phyloP scores from a whole-genome alignment of 2,329 filamentous ascomycete genomes.

The Aspergillus hiratsukae region DNA sequence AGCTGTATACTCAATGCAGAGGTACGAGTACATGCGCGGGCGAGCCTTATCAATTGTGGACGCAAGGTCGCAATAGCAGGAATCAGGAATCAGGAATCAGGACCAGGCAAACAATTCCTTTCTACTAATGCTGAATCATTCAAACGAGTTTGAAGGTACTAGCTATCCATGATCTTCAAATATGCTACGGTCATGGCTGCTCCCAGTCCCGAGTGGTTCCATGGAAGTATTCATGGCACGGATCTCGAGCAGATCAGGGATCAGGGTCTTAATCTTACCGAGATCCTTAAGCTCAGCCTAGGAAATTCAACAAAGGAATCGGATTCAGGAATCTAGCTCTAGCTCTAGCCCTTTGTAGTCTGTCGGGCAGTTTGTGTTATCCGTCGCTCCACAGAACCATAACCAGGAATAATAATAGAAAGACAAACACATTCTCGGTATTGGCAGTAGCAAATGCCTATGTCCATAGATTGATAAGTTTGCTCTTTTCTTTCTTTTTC shows the following conservation, averaged over 20 bases:
- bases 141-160: too few species aligned
- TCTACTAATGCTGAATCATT: too few species aligned
- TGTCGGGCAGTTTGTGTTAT: too few species aligned
- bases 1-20: neutral
- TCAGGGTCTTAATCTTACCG: neutral
- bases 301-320: neutral
- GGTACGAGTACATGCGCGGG: neutral
- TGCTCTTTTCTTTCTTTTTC: neutral
- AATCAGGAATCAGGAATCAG: neutral
- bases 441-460: too few species aligned
- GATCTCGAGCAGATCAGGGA: neutral
- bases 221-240: neutral
- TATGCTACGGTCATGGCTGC: too few species aligned
- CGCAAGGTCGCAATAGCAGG: neutral
- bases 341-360: neutral
- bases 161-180: too few species aligned
- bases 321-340: neutral
- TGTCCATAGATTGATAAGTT: too few species aligned
- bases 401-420: too few species aligned
- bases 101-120: too few species aligned
- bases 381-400: neutral
- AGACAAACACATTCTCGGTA: too few species aligned
- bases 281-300: neutral
- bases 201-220: neutral
- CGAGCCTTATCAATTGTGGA: neutral